Evolutionary conservation across 805 yeast genomes (phyloP).

Genomic region (Barnettozyma wickerhamii): DNA sequence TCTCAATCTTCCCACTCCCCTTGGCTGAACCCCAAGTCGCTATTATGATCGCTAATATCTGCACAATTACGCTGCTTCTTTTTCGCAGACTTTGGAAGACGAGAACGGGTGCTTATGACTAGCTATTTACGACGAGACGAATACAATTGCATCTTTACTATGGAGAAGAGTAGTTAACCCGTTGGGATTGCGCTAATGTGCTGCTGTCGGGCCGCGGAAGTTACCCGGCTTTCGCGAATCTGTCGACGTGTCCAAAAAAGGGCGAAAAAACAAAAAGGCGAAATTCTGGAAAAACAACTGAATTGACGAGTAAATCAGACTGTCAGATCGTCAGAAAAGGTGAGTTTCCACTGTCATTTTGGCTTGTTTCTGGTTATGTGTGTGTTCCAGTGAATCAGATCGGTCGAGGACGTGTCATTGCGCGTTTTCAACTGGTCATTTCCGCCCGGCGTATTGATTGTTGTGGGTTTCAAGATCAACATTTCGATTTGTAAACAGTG

Average conservation of each 20-base stretch:
- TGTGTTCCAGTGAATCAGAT: neutral
- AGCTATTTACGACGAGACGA: neutral
- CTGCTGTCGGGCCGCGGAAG: no score
- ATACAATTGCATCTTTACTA: neutral
- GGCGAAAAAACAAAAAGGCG: conserved; percentile 2
- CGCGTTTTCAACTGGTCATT: no score
- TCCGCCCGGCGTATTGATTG: no score
- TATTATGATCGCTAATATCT: neutral
- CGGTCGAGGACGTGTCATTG: no score
- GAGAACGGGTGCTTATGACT: neutral
- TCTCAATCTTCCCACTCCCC: neutral
- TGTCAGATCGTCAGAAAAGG: conserved; percentile 1
- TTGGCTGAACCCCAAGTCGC: neutral
- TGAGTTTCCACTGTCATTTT: neutral
- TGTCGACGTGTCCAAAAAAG: conserved; percentile 14
- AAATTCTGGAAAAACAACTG: neutral
- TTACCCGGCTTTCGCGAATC: conserved; percentile 9
- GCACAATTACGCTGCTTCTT: no score
- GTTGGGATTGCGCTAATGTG: no score
- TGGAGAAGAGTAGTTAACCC: no score
- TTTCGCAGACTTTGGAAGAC: no score
- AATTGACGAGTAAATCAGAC: neutral
- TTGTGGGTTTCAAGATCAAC: neutral
- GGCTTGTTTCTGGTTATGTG: neutral
- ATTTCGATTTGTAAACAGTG: neutral